Base-by-base conservation (phyloP, 2,329 filamentous ascomycete genomes). In the Boeremia lycopersici region DNA sequence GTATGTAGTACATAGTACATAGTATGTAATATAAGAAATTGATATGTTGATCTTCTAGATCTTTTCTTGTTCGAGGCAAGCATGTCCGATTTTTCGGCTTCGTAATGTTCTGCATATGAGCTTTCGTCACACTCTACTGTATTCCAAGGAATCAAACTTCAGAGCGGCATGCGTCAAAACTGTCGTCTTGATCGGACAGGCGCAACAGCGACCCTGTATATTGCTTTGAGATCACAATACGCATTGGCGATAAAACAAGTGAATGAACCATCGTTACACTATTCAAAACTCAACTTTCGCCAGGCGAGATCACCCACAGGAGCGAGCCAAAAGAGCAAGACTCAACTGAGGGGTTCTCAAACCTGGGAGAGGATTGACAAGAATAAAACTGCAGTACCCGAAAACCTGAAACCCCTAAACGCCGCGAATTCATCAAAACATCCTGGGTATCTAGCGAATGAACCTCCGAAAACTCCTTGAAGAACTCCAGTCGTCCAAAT, bases 401-500 rank as follows among this genome's bases (percentile, higher is more conserved):
- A 38, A 11, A 15, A 25, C 2, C 11, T 23, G 19, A 23, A 23
- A 23, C 19, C 19, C 15, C 34, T 34, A 53, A 64, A 64, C 61
- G 30, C 60, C 58, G 23, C 42, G 26, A 12, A 23, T 19, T 6
- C 46, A 45, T 31, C 42, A 41, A 23, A 47, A 26, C 36, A 41
- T n/a, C 35, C 35, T 19, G 52, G 52, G 52, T 55, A 55, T 55
- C 30, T 55, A 55, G 29, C 42, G 36, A 47, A 46, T 17, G 26
- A 45, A 42, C 36, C 15, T 26, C 19, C 36, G 17, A 40, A 45
- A 50, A 63, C 63, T 55, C 61, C 62, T 40, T 53, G 44, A 56
- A 55, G 4, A n/a, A 42, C 17, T 46, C 30, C 36, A 50, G 31
- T 25, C 25, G 9, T 50, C 39, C 38, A 47, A 48, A 47, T 52